phyloP scores from a whole-genome alignment of 169 alveolate species.

The Miamiensis avidus region DNA sequence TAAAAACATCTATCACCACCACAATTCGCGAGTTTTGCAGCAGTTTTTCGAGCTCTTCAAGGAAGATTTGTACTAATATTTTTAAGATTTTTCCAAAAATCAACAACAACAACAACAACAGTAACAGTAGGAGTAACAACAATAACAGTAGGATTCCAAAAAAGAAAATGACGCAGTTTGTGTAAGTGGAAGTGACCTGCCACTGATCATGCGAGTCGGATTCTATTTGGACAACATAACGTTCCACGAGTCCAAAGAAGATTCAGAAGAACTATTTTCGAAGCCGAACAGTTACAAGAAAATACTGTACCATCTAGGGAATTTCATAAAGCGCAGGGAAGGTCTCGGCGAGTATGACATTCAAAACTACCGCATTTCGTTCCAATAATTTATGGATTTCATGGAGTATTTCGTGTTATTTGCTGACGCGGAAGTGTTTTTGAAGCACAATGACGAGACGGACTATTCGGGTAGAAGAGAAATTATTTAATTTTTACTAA shows the following conservation, averaged over 20 bases:
- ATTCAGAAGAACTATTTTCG: conserved; percentile 3
- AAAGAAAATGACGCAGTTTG: neutral
- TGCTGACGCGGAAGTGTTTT: neutral
- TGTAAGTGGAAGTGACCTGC: conserved; percentile 9
- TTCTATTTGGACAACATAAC: conserved; percentile 18
- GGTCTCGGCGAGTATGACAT: conserved; percentile 3
- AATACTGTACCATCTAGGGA: conserved; percentile 1
- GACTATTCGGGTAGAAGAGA: neutral
- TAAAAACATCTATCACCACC: too few species aligned
- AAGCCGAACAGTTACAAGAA: conserved; percentile 23
- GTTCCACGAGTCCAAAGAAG: conserved; percentile 1
- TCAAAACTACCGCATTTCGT: neutral
- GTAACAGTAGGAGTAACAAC: too few species aligned
- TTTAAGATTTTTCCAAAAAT: too few species aligned
- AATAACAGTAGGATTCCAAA: too few species aligned
- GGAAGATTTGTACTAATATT: too few species aligned
- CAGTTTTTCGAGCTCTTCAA: too few species aligned
- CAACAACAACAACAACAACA: too few species aligned
- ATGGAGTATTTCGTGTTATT: neutral
- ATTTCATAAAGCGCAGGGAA: neutral
- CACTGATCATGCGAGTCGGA: conserved; percentile 6
- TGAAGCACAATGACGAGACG: neutral
- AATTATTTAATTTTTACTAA: too few species aligned
- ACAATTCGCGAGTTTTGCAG: too few species aligned
- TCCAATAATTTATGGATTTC: conserved; percentile 9